These are phyloP conservation scores for Eucalyptus polybractea DNA, from an alignment of 345 rosid genomes.

Conservation along the genomic window DNA sequence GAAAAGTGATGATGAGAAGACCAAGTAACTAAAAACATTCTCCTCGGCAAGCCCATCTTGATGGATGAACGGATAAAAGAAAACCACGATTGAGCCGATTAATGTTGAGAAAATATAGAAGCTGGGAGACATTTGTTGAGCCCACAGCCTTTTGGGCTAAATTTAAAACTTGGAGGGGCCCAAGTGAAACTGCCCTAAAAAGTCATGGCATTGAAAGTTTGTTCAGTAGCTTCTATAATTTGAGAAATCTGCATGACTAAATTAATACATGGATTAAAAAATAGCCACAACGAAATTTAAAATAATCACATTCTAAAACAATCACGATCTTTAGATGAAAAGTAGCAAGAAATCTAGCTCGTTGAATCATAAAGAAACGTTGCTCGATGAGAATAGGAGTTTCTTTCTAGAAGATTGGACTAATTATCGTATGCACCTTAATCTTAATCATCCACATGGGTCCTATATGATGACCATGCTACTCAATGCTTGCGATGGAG, in stretches of 20 bases:
- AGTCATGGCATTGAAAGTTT: not conserved
- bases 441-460: not conserved
- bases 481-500: not conserved
- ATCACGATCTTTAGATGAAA: no score
- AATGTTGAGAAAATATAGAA: not conserved
- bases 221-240: not conserved
- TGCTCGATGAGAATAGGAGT: no score
- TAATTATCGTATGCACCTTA: no score
- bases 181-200: not conserved
- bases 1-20: not conserved
- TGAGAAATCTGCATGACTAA: not conserved
- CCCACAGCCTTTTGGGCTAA: not conserved
- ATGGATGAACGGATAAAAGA: not conserved
- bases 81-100: not conserved
- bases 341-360: no score
- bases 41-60: not conserved
- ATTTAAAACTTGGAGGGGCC: not conserved
- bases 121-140: not conserved
- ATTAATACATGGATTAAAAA: no score
- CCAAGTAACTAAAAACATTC: not conserved
- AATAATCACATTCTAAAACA: no score
- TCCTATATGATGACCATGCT: rapidly evolving
- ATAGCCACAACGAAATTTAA: no score
- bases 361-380: no score
- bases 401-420: no score